Base-by-base conservation (phyloP, 1,284 basidiomycete species). In the Sphaerobolus stellatus region DNA sequence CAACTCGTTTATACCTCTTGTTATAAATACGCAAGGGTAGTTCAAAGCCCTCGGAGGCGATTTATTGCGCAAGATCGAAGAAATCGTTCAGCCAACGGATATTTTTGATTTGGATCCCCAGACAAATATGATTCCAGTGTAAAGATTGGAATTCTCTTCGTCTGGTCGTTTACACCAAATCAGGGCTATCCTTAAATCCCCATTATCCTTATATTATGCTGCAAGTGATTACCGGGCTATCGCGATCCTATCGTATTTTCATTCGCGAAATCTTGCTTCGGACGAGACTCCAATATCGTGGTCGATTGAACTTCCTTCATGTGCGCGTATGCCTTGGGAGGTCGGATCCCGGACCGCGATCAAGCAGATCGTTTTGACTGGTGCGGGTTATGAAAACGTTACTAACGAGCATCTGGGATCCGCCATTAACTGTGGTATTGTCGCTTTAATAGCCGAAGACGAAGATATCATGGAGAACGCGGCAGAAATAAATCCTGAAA, bases 11-110 rank as follows among this genome's bases (percentile, higher is more conserved):
- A 78, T 92, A 4, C 96, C 96, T 0, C 81, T 99, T 5, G 80
- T 98, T 8, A 82, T 98, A 53, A 99, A 99, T 68, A 98, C 92
- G 0, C 95, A 96, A 82, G 96, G 96, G 2, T 99, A 96, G 96
- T 82, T 84, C 14, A 98, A 96, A 68, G 96, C 96, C 2, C 82
- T 98, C 1, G 96, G 96, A 2, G 87, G 86, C 18, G 92, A 97
- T 61, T 72, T 99, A 3, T 80, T 86, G 9, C 68, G 69, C 2
- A 81, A 81, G 58, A 84, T 98, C 45, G 86, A 94, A 65, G 78
- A 77, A 2, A 71, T 86, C 16, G 71, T 86, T 1, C 74, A 81
- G 46, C 85, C 93, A 0, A 84, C 83, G 0, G 76, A 83, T 60
- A 72, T 91, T 24, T 89, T 88, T 65, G 80, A 84, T 11, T 78